Evolutionary conservation across 2,329 filamentous ascomycete species (phyloP), one percentile per base, ranked within the genome.

Genomic region (Diaporthe sp.): DNA sequence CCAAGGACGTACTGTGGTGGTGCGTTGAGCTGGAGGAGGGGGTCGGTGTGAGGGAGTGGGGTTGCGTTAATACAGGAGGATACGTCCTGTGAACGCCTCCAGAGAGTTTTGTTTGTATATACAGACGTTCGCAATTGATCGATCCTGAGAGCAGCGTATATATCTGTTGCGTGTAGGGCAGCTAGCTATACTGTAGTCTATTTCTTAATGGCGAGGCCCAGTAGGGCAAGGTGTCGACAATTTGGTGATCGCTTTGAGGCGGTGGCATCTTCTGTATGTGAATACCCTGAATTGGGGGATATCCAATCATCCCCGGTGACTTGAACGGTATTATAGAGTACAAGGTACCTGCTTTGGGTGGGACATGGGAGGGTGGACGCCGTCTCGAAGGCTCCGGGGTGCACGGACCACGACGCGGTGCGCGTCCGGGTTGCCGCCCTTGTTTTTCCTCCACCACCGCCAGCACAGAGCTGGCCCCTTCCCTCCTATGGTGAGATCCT

Each of bases 1-100:
- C 97, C 20, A 97, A 96, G 85, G 94, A 97, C 79, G 95, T 96
- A 61, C 88, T 98, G 9, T 98, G 97, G 97, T 98, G 96, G 95
- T 98, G 96, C 80, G 94, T 99, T 17, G 95, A 98, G 84, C 88
- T 99, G 42, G 97, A 98, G 82, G 96, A 99, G 82, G 92, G 91
- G 10, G 92, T 91, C 78, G 95, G 93, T 0, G 90, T 98, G 65
- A 91, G 97, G 75, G 90, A 91, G 75, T 98, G 96, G 97, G 89
- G 88, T 42, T 92, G 90, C 78, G 88, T 95, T 39, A 92, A 90
- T 4, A 88, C 88, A 68, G 91, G 92, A 28, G 90, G 93, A 28
- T 94, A 94, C 84, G 90, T 94, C 63, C 84, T 92, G 77, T 92
- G 81, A 82, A 60, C 20, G 28, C 13, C 61, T 65, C 15, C 25